Base-by-base conservation (phyloP, 495 filamentous ascomycete genomes). In the Aspergillus saccharolyticus region DNA sequence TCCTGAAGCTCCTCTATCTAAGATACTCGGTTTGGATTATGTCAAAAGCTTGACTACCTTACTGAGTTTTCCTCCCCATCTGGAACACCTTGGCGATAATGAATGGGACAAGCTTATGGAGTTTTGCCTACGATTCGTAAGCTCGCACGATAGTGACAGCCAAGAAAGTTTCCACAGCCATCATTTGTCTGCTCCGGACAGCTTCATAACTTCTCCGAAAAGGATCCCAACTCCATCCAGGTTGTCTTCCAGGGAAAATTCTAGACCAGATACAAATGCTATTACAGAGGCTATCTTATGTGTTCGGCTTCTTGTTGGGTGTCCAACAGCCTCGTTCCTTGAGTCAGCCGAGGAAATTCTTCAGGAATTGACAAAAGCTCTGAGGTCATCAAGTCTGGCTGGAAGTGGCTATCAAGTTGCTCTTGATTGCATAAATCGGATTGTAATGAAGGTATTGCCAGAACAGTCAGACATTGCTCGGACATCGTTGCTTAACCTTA, bases 11-110 rank as follows among this genome's bases (percentile, higher is more conserved):
- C 83, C 81, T 18, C 80, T 82, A 14, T 85, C 88, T 64, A 80
- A 86, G 53, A 89, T 89, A n/a, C 74, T 97, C 2, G 74, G 83
- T 43, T 76, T 85, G 22, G 84, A 90, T 64, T 96, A 97, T 68
- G 78, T 87, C 62, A 96, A 90, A 77, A 81, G 84, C 25, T 71
- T 97, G 55, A 70, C 76, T 20, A 76, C 79, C 42, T 70, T 95
- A 15, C 76, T 97, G n/a, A 82, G 83, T 45, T 83, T 85, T 63
- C 79, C 82, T 21, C 81, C 89, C 42, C 90, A 90, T 69, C 83
- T 86, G 17, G 94, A 99, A 68, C 87, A 89, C 62, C 74, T 97
- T 9, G 70, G 75, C 16, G 70, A 71, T 48, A 74, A 84, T 8
- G 80, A 84, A 52, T 96, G 94, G 91, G 72, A 83, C 39, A 76